phyloP scores from a whole-genome alignment of 176 grass and related monocot species.

The Tillandsia fasciculata region DNA sequence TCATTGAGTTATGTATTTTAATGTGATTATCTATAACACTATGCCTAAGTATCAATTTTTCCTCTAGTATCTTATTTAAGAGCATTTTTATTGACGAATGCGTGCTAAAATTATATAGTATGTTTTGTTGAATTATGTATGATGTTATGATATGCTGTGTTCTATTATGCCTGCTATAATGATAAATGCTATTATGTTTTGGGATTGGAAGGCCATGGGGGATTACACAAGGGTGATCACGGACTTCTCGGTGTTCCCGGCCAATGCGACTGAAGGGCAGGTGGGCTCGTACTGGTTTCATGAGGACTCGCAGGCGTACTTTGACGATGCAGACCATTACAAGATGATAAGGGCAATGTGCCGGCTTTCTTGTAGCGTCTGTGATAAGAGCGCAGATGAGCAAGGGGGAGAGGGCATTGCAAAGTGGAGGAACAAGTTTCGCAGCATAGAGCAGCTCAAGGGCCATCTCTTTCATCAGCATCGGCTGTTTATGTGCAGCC shows the following conservation, averaged over 20 bases:
- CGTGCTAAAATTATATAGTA: not conserved
- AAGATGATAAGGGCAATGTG: slow-evolving; percentile 92
- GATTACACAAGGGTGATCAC: slow-evolving; percentile 77
- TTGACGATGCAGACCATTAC: slow-evolving; percentile 83
- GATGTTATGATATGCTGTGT: not conserved
- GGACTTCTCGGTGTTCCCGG: slow-evolving; percentile 63
- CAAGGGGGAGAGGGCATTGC: slow-evolving; percentile 32
- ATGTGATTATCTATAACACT: not conserved
- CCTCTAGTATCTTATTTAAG: not conserved
- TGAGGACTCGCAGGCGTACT: slow-evolving; percentile 77
- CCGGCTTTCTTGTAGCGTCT: slow-evolving; percentile 86
- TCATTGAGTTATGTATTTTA: not conserved
- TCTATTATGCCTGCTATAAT: not conserved
- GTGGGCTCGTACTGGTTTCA: slow-evolving; percentile 81
- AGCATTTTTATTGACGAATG: not conserved
- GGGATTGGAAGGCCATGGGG: slow-evolving; percentile 43
- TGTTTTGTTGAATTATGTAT: not conserved
- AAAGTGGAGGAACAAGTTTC: slow-evolving; percentile 64
- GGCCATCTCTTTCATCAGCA: slow-evolving; percentile 79
- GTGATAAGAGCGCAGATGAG: slow-evolving; percentile 57
- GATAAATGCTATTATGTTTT: not conserved
- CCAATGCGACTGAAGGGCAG: slow-evolving; percentile 43
- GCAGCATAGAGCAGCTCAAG: slow-evolving; percentile 86
- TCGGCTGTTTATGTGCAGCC: slow-evolving; percentile 67
- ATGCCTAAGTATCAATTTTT: not conserved